A percentile compares a stretch with the other conserved stretches of the same genome.
These are phyloP conservation scores for Amphicarpaea edgeworthii DNA, from an alignment of 306 rosid genomes.

Conservation along the genomic window DNA sequence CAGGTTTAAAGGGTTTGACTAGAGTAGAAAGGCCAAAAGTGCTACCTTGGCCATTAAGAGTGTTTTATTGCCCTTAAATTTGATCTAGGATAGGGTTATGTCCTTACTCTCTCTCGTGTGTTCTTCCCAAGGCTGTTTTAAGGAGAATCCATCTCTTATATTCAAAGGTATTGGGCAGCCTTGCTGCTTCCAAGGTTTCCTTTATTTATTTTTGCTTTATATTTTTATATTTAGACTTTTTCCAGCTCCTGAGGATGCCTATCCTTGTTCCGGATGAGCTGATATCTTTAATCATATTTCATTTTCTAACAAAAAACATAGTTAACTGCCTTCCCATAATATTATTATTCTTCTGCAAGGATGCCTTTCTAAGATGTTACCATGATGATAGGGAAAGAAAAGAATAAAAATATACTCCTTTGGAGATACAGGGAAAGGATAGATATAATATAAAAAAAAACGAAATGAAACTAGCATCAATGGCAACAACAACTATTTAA, in stretches of 20 bases:
- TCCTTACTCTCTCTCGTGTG: not conserved
- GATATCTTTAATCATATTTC: not conserved
- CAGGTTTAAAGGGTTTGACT: constrained; percentile 3
- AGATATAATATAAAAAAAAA: constrained; percentile 12
- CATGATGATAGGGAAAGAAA: not conserved
- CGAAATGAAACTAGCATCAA: constrained; percentile 1
- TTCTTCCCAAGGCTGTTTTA: constrained; percentile 17
- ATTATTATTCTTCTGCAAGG: not conserved
- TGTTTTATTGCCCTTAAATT: not conserved
- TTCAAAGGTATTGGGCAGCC: constrained; percentile 24
- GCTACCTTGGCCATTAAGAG: constrained; percentile 5
- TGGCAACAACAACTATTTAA: not conserved
- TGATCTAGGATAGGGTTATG: not conserved
- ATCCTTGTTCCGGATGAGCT: not conserved
- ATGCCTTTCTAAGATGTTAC: not conserved
- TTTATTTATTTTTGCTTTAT: constrained; percentile 12
- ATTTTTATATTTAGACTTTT: not conserved
- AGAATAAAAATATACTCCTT: constrained; percentile 2
- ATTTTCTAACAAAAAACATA: not conserved
- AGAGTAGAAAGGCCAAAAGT: not conserved
- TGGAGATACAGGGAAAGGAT: not conserved
- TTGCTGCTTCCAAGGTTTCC: constrained; percentile 9
- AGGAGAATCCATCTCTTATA: constrained; percentile 12
- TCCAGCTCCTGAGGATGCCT: constrained; percentile 1
- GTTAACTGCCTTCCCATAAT: not conserved